Conservation (phyloP, 2,329 filamentous ascomycete species). For the Hypocreales sp. region DNA sequence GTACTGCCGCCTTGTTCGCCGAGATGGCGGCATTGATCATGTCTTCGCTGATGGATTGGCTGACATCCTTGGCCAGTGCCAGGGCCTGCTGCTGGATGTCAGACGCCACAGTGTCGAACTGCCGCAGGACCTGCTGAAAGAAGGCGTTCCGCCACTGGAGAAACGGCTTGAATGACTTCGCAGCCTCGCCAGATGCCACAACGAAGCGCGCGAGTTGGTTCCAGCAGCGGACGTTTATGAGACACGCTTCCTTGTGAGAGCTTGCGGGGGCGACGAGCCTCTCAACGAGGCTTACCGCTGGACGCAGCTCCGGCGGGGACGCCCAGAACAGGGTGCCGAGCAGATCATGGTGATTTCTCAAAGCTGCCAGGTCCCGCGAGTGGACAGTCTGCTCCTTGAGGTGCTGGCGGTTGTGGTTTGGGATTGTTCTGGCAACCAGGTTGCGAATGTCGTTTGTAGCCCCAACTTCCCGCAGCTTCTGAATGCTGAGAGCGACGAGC, state of each 20-base stretch:
- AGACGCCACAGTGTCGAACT: conserved; percentile 38
- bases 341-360: conserved; percentile 55
- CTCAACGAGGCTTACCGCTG: conserved; percentile 37
- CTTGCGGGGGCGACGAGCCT: conserved; percentile 40
- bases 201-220: conserved; percentile 44
- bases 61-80: conserved; percentile 30
- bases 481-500: conserved; percentile 41
- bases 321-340: conserved; percentile 53
- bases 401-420: conserved; percentile 50
- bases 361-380: conserved; percentile 44
- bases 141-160: conserved; percentile 37
- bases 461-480: conserved; percentile 29
- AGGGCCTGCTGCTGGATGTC: conserved; percentile 40
- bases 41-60: conserved; percentile 24
- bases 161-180: conserved; percentile 31
- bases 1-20: conserved; percentile 34
- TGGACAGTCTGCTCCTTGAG: conserved; percentile 45
- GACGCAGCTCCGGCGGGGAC: conserved; percentile 37
- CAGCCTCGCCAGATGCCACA: conserved; percentile 28
- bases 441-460: conserved; percentile 44
- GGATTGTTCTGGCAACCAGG: conserved; percentile 43
- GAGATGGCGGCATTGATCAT: conserved; percentile 33
- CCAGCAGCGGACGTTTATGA: conserved; percentile 50
- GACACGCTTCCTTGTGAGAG: conserved; percentile 51
- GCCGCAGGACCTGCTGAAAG: conserved; percentile 39